Evolutionary conservation across 257 asterid species (phyloP).

Genomic region (Datura wrightii): DNA sequence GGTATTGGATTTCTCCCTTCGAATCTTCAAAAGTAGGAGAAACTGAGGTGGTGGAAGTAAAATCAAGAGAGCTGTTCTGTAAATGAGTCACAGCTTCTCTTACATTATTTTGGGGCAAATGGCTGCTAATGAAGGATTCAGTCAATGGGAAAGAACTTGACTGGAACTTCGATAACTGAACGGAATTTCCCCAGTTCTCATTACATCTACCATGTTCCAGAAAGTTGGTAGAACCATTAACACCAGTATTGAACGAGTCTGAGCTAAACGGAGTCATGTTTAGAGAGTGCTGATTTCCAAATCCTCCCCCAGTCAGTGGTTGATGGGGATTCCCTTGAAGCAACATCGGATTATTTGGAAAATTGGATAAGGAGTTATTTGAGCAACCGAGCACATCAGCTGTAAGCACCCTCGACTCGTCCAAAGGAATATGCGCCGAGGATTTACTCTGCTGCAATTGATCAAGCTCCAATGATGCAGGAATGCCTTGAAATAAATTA

Average conservation of each 20-base stretch:
- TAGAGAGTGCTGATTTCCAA: constrained; percentile 52
- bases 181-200: constrained; percentile 53
- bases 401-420: constrained; percentile 51
- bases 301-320: constrained; percentile 50
- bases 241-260: constrained; percentile 49
- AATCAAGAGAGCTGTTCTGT: constrained; percentile 47
- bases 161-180: constrained; percentile 53
- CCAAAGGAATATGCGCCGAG: constrained; percentile 44
- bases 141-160: constrained; percentile 50
- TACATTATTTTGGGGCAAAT: constrained; percentile 44
- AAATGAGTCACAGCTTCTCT: constrained; percentile 51
- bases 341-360: too few relatives aligned
- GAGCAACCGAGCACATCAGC: constrained; percentile 40
- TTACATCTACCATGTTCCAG: too few relatives aligned
- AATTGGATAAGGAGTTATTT: constrained; percentile 46
- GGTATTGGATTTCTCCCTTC: constrained; percentile 53
- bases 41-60: too few relatives aligned
- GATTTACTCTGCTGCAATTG: constrained; percentile 57
- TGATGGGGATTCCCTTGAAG: constrained; percentile 59
- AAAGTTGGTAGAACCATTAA: too few relatives aligned
- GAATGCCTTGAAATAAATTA: constrained; percentile 61
- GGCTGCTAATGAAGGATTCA: constrained; percentile 52
- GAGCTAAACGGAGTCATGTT: constrained; percentile 53
- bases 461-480: constrained; percentile 63
- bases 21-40: too few relatives aligned